Evolutionary conservation across 257 asterid species (phyloP).

Genomic region (Capsicum pubescens): DNA sequence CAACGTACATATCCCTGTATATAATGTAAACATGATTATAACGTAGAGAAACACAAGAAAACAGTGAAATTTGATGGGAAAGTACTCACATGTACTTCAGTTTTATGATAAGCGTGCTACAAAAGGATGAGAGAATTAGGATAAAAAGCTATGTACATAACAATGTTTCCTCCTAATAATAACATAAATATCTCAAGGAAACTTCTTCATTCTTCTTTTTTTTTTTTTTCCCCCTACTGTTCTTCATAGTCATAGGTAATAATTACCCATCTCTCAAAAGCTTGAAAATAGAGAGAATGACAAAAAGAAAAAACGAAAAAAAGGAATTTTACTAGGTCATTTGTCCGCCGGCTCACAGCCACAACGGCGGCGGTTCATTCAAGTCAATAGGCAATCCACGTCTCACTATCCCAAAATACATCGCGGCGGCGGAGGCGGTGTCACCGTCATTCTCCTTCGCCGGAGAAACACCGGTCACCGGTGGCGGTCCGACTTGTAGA

Average conservation of each 20-base stretch:
- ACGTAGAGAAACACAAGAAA: neutral
- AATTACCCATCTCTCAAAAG: conserved; percentile 17
- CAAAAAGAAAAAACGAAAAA: neutral
- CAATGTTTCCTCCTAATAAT: neutral
- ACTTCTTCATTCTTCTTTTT: neutral
- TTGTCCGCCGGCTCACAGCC: conserved; percentile 49
- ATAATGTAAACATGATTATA: neutral
- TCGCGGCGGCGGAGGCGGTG: conserved; percentile 36
- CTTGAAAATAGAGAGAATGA: conserved; percentile 19
- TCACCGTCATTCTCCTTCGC: conserved; percentile 45
- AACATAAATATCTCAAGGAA: neutral
- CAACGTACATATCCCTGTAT: neutral
- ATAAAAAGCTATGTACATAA: conserved; percentile 7
- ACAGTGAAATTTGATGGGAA: neutral
- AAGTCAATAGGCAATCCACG: conserved; percentile 90
- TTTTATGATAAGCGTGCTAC: conserved; percentile 1
- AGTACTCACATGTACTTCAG: neutral
- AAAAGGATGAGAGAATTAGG: neutral
- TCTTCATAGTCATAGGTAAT: neutral
- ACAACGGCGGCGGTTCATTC: conserved; percentile 94
- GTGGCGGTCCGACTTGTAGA: conserved; percentile 50
- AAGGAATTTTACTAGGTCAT: neutral
- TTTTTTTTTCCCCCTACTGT: neutral
- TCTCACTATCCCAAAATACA: conserved; percentile 62
- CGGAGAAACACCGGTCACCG: conserved; percentile 40